Evolutionary conservation across 805 yeast genomes (phyloP).

Genomic region (Candida adriatica): DNA sequence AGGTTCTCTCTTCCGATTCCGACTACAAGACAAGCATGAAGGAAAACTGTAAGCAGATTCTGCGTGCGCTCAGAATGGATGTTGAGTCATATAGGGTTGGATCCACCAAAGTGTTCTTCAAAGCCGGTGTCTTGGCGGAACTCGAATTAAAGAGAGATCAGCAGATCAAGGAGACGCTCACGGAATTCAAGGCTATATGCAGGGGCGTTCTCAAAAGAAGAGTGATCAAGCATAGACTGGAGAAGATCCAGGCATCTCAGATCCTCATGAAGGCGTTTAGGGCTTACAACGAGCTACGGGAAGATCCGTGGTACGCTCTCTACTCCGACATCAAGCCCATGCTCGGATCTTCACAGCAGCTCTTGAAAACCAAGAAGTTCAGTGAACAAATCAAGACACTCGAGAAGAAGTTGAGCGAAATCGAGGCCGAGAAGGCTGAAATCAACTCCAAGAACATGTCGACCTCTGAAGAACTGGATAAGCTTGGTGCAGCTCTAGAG

Average conservation of each 20-base stretch:
- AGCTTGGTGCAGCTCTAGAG: slow-evolving; percentile 28
- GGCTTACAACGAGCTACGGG: slow-evolving; percentile 38
- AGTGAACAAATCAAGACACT: slow-evolving; percentile 48
- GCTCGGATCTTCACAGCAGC: slow-evolving; percentile 54
- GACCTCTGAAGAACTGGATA: slow-evolving; percentile 23
- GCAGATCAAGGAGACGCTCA: slow-evolving; percentile 46
- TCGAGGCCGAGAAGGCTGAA: slow-evolving; percentile 25
- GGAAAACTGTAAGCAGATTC: slow-evolving; percentile 60
- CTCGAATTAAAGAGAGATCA: slow-evolving; percentile 74
- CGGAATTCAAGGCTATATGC: slow-evolving; percentile 54
- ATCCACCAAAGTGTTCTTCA: slow-evolving; percentile 86
- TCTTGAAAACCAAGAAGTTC: slow-evolving; percentile 49
- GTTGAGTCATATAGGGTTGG: slow-evolving; percentile 86
- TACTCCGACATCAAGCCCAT: slow-evolving; percentile 70
- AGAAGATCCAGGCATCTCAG: slow-evolving; percentile 62
- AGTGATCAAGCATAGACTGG: slow-evolving; percentile 39
- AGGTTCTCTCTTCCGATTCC: slow-evolving; percentile 50
- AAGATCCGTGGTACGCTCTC: slow-evolving; percentile 76
- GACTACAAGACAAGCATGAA: slow-evolving; percentile 42
- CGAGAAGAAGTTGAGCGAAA: slow-evolving; percentile 37
- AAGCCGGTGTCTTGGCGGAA: slow-evolving; percentile 92
- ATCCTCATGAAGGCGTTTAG: slow-evolving; percentile 57
- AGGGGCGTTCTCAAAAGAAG: slow-evolving; percentile 60
- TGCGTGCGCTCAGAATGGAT: slow-evolving; percentile 58
- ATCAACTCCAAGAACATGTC: slow-evolving; percentile 24